Evolutionary conservation across 2,329 filamentous ascomycete genomes (phyloP).

Genomic region (Sarocladium oryzae): DNA sequence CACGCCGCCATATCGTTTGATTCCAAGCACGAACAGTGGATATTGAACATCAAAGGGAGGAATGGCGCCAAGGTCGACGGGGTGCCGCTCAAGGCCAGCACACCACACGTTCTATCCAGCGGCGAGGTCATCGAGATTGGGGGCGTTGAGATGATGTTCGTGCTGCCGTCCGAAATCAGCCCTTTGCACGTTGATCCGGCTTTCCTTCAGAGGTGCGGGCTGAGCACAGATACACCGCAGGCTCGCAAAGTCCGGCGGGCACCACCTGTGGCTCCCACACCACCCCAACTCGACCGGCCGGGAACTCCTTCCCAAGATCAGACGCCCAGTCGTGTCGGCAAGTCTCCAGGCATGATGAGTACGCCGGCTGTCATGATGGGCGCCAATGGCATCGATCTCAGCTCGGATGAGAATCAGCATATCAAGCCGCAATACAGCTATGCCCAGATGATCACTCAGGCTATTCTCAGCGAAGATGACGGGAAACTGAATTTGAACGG

Average conservation of each 20-base stretch:
- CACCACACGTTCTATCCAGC: conserved; percentile 62
- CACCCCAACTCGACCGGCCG: conserved; percentile 53
- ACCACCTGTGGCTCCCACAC: conserved; percentile 28
- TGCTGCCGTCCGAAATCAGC: conserved; percentile 69
- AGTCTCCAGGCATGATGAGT: conserved; percentile 25
- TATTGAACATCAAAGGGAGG: conserved; percentile 78
- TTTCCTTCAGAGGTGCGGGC: conserved; percentile 63
- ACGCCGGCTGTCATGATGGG: conserved; percentile 32
- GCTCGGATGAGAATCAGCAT: conserved; percentile 76
- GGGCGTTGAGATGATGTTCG: conserved; percentile 97
- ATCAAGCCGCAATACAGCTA: conserved; percentile 96
- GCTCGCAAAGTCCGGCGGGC: conserved; percentile 14
- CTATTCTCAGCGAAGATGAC: conserved; percentile 79
- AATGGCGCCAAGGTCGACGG: conserved; percentile 88
- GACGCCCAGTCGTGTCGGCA: conserved; percentile 16
- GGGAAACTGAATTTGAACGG: conserved; percentile 86
- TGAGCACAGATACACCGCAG: conserved; percentile 29
- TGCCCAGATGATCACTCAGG: conserved; percentile 93
- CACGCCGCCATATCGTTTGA: conserved; percentile 73
- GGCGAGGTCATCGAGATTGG: conserved; percentile 89
- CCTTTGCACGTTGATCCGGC: conserved; percentile 61
- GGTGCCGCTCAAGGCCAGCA: conserved; percentile 46
- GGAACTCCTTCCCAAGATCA: conserved; percentile 46
- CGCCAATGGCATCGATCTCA: conserved; percentile 62
- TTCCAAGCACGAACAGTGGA: conserved; percentile 65